These are phyloP conservation scores for Coccomyxa subellipsoidea DNA, from an alignment of 163 green algal genomes.

Conservation along the genomic window DNA sequence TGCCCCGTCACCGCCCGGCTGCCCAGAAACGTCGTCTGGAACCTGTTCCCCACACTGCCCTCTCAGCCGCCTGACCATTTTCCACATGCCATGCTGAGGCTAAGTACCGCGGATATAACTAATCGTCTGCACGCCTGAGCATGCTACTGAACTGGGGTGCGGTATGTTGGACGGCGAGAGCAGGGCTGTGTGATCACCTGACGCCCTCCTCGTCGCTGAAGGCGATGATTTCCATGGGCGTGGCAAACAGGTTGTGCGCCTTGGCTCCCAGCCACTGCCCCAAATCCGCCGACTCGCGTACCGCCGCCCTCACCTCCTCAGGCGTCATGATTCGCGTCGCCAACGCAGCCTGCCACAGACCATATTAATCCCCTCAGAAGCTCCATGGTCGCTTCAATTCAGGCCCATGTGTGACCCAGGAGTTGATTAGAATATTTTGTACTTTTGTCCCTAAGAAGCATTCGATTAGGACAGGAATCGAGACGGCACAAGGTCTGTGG, in stretches of 20 bases:
- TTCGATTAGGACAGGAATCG: no score
- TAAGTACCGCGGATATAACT: no score
- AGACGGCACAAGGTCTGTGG: no score
- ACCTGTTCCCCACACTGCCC: slow-evolving; percentile 42
- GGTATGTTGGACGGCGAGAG: neutral
- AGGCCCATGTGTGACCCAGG: no score
- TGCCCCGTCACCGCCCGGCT: slow-evolving; percentile 70
- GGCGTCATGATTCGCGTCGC: neutral
- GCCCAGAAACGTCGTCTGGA: slow-evolving; percentile 88
- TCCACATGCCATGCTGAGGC: no score
- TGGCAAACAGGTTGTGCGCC: slow-evolving; percentile 20
- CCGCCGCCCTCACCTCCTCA: slow-evolving; percentile 11
- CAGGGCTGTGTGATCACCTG: slow-evolving; percentile 28
- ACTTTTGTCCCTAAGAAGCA: no score
- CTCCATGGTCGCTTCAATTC: no score
- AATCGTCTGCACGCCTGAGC: no score
- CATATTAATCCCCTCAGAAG: no score
- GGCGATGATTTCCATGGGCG: slow-evolving; percentile 71
- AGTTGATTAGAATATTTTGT: no score
- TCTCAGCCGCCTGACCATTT: neutral
- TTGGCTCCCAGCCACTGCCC: neutral
- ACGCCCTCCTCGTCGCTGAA: slow-evolving; percentile 94
- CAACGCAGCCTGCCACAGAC: slow-evolving; percentile 2
- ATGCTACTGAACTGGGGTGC: neutral
- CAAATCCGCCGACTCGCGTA: slow-evolving; percentile 7